These are phyloP conservation scores for Psilocybe cyanescens DNA, from an alignment of 768 basidiomycete genomes.

Conservation along the genomic window DNA sequence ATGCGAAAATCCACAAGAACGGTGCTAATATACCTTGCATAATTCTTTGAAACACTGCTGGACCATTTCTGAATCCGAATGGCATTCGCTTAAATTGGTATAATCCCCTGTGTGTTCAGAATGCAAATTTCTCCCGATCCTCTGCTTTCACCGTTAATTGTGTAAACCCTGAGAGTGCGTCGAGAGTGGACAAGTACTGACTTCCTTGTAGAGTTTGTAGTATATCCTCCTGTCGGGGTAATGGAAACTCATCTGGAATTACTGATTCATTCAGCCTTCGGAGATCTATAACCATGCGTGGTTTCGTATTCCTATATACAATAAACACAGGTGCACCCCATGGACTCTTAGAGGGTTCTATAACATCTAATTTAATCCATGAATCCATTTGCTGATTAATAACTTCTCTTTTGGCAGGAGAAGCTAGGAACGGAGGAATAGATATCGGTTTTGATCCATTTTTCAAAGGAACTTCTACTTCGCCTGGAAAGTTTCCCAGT, in stretches of 20 bases:
- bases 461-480: conserved; percentile 10
- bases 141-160: neutral
- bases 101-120: conserved; percentile 39
- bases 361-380: conserved; percentile 38
- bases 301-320: conserved; percentile 39
- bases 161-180: neutral
- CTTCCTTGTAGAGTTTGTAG: neutral
- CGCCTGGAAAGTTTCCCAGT: neutral
- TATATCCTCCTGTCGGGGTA: conserved; percentile 28
- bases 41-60: conserved; percentile 38
- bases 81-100: conserved; percentile 43
- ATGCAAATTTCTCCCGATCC: conserved; percentile 18
- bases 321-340: conserved; percentile 38
- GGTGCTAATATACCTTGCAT: conserved; percentile 38
- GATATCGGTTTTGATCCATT: conserved; percentile 29
- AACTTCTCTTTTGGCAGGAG: conserved; percentile 30
- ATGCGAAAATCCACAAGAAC: conserved; percentile 36
- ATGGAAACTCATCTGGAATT: conserved; percentile 25
- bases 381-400: conserved; percentile 22
- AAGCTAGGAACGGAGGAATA: conserved; percentile 25
- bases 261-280: conserved; percentile 8
- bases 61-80: conserved; percentile 36
- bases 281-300: conserved; percentile 39
- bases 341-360: conserved; percentile 42
- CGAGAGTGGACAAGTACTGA: conserved; percentile 30